These are phyloP conservation scores for grape (Vitis vinifera) DNA, from an alignment of 164 flowering plant species.

Conservation along the genomic window DNA sequence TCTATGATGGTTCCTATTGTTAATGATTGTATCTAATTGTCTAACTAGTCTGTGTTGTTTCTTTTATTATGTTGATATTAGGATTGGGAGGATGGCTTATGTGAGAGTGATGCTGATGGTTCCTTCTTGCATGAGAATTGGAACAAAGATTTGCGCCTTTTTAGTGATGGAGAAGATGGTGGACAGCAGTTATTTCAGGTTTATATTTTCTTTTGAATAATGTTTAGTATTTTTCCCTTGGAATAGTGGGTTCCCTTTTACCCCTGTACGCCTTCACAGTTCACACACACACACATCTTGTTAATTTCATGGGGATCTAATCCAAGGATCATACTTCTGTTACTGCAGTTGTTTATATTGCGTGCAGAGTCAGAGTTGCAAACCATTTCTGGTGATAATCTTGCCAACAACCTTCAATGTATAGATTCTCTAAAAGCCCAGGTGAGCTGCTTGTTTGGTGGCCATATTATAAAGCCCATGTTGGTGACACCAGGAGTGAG, in stretches of 20 bases:
- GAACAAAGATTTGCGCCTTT: constrained; percentile 73
- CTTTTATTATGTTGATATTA: constrained; percentile 13
- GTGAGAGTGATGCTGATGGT: constrained; percentile 85
- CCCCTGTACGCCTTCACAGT: no score
- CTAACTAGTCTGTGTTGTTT: not conserved
- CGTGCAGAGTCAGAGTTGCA: constrained; percentile 84
- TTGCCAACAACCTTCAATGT: constrained; percentile 40
- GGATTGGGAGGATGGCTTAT: constrained; percentile 97
- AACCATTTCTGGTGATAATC: constrained; percentile 47
- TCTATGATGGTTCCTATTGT: not conserved
- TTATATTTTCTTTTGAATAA: not conserved
- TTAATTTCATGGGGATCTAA: not conserved
- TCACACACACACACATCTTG: not conserved
- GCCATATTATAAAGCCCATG: constrained; percentile 21
- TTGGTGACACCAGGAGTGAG: constrained; percentile 21
- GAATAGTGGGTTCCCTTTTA: no score
- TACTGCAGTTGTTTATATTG: constrained; percentile 68
- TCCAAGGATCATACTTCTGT: not conserved
- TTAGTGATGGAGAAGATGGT: constrained; percentile 77
- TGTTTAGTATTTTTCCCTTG: not conserved
- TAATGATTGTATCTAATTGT: not conserved
- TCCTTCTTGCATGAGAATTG: constrained; percentile 86
- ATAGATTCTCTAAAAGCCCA: constrained; percentile 55
- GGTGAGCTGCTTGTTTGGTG: constrained; percentile 54
- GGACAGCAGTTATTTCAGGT: constrained; percentile 90